Evolutionary conservation across 164 flowering plant species (phyloP).

Genomic region (Aristolochia californica): DNA sequence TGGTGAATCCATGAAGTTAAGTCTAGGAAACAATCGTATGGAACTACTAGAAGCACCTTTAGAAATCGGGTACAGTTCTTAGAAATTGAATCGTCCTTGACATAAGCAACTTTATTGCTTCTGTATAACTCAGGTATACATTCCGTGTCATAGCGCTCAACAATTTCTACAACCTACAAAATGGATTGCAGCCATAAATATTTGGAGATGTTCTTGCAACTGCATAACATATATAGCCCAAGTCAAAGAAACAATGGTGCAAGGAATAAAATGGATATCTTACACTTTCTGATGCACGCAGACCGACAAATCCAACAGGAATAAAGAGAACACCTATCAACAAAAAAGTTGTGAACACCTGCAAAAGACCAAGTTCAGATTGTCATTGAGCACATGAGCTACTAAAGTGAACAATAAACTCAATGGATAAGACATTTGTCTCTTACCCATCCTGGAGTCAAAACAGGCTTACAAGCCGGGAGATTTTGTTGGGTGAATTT

Average conservation of each 20-base stretch:
- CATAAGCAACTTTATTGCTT: constrained; percentile 52
- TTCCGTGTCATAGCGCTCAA: constrained; percentile 61
- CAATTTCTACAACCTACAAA: constrained; percentile 68
- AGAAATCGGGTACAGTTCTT: constrained; percentile 50
- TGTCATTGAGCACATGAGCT: background rate
- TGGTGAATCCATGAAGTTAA: background rate
- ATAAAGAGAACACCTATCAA: constrained; percentile 45
- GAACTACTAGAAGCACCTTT: constrained; percentile 34
- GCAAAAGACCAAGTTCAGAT: constrained; percentile 11
- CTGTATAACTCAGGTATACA: constrained; percentile 48
- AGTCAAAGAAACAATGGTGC: background rate
- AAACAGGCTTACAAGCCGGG: constrained; percentile 78
- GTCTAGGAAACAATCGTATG: background rate
- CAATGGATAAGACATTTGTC: background rate
- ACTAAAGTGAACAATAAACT: background rate
- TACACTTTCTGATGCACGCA: constrained; percentile 58
- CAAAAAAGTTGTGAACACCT: constrained; percentile 63
- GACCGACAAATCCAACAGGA: constrained; percentile 56
- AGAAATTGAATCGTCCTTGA: constrained; percentile 39
- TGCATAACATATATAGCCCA: too few species aligned
- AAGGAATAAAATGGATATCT: constrained; percentile 4
- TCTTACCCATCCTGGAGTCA: constrained; percentile 73
- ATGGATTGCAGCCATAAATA: background rate
- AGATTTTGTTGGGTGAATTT: constrained; percentile 72
- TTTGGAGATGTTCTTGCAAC: background rate